A percentile compares a stretch with the other conserved stretches of the same genome.
These are phyloP conservation scores for Moesziomyces antarcticus DNA, from an alignment of 1,284 basidiomycete genomes.

Conservation along the genomic window DNA sequence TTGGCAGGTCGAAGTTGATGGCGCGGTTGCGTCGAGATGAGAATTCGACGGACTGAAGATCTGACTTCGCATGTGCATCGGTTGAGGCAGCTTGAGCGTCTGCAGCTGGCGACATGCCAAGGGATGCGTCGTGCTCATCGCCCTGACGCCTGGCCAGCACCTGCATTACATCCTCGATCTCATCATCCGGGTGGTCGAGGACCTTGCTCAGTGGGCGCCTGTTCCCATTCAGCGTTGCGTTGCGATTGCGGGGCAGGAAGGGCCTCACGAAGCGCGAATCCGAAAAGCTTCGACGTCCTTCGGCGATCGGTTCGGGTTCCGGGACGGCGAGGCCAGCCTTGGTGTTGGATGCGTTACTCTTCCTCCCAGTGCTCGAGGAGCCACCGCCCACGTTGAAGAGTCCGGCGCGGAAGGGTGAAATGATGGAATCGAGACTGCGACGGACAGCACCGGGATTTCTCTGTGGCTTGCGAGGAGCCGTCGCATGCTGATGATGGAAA, in stretches of 20 bases:
- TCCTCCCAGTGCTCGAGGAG: neutral
- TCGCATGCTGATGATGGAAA: neutral
- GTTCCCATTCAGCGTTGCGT: constrained; percentile 7
- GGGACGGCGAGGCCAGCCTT: constrained; percentile 9
- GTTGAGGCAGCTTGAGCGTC: neutral
- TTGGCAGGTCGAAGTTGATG: too few species aligned
- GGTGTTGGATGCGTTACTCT: neutral
- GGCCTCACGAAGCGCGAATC: constrained; percentile 43
- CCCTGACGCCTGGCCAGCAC: neutral
- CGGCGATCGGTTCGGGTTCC: constrained; percentile 4
- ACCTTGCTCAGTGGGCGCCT: constrained; percentile 36
- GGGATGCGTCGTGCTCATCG: neutral
- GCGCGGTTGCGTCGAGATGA: too few species aligned
- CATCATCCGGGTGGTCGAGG: constrained; percentile 30
- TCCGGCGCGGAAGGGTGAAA: constrained; percentile 44
- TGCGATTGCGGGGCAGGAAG: constrained; percentile 26
- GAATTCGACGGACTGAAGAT: too few species aligned
- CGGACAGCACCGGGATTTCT: constrained; percentile 32
- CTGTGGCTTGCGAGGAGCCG: neutral
- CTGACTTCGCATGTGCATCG: neutral
- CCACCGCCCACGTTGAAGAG: constrained; percentile 13
- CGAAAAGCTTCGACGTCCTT: constrained; percentile 37
- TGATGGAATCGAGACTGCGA: constrained; percentile 44
- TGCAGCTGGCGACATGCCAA: neutral
- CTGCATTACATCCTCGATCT: constrained; percentile 2